These are phyloP conservation scores for Colletotrichum sp. DNA, from an alignment of 2,329 filamentous ascomycete species.

Conservation along the genomic window DNA sequence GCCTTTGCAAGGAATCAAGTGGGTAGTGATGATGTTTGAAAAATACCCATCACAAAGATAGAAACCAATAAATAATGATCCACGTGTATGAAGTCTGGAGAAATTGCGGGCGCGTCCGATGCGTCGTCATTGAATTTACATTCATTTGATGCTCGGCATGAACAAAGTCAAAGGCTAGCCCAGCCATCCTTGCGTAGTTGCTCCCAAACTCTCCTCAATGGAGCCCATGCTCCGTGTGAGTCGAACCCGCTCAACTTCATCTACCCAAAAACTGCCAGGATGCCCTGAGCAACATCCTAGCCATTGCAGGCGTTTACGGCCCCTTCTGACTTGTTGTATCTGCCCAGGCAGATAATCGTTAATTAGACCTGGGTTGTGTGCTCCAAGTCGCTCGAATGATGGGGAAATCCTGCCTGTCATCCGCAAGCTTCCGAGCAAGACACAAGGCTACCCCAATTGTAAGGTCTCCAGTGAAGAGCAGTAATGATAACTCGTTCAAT, in stretches of 20 bases:
- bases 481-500: not conserved
- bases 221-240: not conserved
- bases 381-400: not conserved
- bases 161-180: not conserved
- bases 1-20: not conserved
- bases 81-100: not conserved
- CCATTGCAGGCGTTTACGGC: not conserved
- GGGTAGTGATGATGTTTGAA: not conserved
- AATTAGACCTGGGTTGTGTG: not conserved
- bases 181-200: not conserved
- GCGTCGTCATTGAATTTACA: not conserved
- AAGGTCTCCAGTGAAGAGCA: not conserved
- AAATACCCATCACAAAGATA: not conserved
- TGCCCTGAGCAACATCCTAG: not conserved
- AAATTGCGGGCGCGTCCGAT: not conserved
- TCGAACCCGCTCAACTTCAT: not conserved
- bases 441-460: fast-evolving
- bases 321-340: not conserved
- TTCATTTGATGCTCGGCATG: not conserved
- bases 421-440: not conserved
- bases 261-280: not conserved
- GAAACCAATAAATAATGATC: not conserved
- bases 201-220: not conserved
- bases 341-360: not conserved
- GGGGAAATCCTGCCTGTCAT: not conserved